These are phyloP conservation scores for Exophiala xenobiotica DNA, from an alignment of 2,329 filamentous ascomycete species.

Conservation along the genomic window DNA sequence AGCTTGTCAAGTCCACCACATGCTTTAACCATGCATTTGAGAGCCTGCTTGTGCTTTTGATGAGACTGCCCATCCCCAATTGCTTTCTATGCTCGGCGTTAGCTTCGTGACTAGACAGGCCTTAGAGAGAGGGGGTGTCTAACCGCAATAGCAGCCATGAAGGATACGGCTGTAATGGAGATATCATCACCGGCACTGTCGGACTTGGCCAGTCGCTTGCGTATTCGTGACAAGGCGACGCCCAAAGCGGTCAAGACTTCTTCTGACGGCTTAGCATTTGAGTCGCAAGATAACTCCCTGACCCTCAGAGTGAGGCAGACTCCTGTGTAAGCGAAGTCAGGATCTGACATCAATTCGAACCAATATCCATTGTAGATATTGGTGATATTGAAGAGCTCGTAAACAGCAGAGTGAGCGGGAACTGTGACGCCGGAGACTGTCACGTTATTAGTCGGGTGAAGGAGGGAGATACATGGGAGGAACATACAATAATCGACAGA, in stretches of 20 bases:
- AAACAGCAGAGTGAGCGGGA: neutral
- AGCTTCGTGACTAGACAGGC: neutral
- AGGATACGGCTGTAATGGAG: neutral
- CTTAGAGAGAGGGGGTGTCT: neutral
- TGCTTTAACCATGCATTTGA: neutral
- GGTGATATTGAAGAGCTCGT: neutral
- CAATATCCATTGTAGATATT: neutral
- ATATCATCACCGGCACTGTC: neutral
- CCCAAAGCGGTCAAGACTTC: neutral
- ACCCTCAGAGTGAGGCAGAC: neutral
- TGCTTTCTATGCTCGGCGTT: neutral
- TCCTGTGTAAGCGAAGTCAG: neutral
- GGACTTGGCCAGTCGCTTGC: neutral
- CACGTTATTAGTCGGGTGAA: neutral
- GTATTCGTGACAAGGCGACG: neutral
- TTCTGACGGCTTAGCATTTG: neutral
- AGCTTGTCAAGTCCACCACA: neutral
- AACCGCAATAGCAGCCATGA: neutral
- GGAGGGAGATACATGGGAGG: neutral
- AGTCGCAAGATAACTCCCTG: neutral
- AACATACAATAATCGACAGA: neutral
- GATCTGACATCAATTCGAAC: neutral
- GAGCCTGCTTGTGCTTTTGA: neutral
- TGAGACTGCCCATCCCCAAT: neutral
- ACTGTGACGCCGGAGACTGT: neutral